phyloP scores from a whole-genome alignment of 2,329 filamentous ascomycete genomes.

The Diaporthe citrichinensis region DNA sequence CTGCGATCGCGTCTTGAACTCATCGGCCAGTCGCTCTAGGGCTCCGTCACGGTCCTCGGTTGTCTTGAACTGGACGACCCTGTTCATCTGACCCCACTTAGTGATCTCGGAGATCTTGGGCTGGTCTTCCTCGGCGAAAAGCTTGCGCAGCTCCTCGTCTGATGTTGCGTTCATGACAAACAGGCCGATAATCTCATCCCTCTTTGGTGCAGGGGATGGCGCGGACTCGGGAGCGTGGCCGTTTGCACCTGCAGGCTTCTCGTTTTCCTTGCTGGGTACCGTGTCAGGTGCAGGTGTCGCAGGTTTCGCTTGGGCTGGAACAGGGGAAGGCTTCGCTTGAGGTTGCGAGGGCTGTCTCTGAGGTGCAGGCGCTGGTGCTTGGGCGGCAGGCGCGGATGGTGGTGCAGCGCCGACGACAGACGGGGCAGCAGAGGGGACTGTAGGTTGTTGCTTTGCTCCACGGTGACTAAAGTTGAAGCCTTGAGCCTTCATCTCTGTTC shows the following conservation, averaged over 20 bases:
- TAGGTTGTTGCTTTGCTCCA: slow-evolving; percentile 80
- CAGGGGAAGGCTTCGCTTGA: slow-evolving; percentile 58
- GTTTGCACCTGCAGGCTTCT: slow-evolving; percentile 68
- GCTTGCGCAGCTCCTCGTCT: slow-evolving; percentile 84
- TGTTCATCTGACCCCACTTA: slow-evolving; percentile 84
- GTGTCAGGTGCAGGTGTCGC: slow-evolving; percentile 66
- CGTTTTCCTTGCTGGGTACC: slow-evolving; percentile 66
- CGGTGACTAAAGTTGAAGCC: slow-evolving; percentile 99
- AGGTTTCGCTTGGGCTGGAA: slow-evolving; percentile 55
- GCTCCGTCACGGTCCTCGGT: slow-evolving; percentile 85
- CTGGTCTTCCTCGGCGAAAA: slow-evolving; percentile 88
- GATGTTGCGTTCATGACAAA: slow-evolving; percentile 91
- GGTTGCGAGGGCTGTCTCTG: slow-evolving; percentile 57
- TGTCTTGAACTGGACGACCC: slow-evolving; percentile 88
- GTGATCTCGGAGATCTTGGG: slow-evolving; percentile 84
- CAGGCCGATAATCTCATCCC: slow-evolving; percentile 81
- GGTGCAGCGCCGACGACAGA: slow-evolving; percentile 50
- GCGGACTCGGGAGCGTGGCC: slow-evolving; percentile 67
- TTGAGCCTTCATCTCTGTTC: slow-evolving; percentile 98
- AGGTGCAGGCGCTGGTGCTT: slow-evolving; percentile 46
- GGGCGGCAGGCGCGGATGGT: slow-evolving; percentile 54
- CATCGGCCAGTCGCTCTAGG: slow-evolving; percentile 79
- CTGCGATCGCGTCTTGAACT: slow-evolving; percentile 79
- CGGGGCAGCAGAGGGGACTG: slow-evolving; percentile 51
- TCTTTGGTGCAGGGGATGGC: slow-evolving; percentile 70